Evolutionary conservation across 345 rosid genomes (phyloP).

Genomic region (Corymbia maculata): DNA sequence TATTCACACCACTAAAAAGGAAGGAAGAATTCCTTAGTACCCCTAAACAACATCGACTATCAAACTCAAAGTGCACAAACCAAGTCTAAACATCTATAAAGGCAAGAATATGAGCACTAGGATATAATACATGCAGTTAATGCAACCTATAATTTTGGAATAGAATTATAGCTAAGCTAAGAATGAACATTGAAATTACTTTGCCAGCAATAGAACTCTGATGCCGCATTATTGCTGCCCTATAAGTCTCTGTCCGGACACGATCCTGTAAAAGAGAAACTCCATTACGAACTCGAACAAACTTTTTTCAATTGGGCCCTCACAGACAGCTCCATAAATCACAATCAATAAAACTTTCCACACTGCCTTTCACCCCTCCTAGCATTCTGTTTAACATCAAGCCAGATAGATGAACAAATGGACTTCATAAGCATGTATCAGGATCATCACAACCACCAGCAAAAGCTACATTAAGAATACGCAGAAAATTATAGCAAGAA

Average conservation of each 20-base stretch:
- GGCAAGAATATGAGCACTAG: neutral
- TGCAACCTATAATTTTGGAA: neutral
- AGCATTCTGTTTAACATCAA: neutral
- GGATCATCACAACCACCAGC: neutral
- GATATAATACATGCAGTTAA: neutral
- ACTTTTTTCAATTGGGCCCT: neutral
- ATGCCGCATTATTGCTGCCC: slow-evolving; percentile 78
- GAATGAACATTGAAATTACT: slow-evolving; percentile 34
- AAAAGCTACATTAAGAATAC: neutral
- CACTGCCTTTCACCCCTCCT: neutral
- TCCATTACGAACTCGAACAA: neutral
- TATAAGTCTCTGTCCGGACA: slow-evolving; percentile 73
- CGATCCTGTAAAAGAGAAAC: slow-evolving; percentile 48
- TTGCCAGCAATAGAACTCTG: slow-evolving; percentile 79
- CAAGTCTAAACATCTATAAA: neutral
- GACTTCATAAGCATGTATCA: neutral
- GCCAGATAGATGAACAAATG: neutral
- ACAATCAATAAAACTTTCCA: neutral
- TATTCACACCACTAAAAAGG: neutral
- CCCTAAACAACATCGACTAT: neutral
- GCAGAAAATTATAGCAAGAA: neutral
- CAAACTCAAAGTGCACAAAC: neutral
- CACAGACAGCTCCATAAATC: neutral
- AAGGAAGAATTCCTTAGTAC: neutral
- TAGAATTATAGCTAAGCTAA: neutral